Percentiles rank a stretch among this genome's conserved stretches.
Evolutionary conservation across 495 filamentous ascomycete species (phyloP).

Genomic region (Pyronema omphalodes): DNA sequence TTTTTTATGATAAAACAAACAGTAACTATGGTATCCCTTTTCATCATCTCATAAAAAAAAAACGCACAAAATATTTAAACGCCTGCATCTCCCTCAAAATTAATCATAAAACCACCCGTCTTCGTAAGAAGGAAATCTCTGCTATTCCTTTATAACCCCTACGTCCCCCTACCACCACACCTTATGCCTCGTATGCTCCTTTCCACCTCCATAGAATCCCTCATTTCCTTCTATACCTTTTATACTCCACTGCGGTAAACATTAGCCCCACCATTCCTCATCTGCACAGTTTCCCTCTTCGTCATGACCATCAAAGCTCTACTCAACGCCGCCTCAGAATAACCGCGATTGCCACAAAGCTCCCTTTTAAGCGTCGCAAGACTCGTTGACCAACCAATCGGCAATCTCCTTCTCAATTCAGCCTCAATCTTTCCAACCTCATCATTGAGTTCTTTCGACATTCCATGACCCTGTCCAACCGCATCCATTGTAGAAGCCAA

Average conservation of each 20-base stretch:
- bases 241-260: slow-evolving; percentile 62
- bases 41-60: no score
- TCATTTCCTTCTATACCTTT: neutral
- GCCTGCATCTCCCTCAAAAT: no score
- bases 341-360: slow-evolving; percentile 75
- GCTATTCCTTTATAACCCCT: no score
- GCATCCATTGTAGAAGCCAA: slow-evolving; percentile 96
- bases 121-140: no score
- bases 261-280: slow-evolving; percentile 72
- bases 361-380: slow-evolving; percentile 70
- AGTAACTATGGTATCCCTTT: no score
- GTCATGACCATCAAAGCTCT: slow-evolving; percentile 73
- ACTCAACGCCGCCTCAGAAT: slow-evolving; percentile 66
- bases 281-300: slow-evolving; percentile 75
- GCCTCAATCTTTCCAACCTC: slow-evolving; percentile 78
- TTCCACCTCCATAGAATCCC: no score
- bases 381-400: slow-evolving; percentile 89
- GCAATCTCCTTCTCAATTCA: slow-evolving; percentile 70
- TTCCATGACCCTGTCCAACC: slow-evolving; percentile 69
- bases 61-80: no score
- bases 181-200: no score
- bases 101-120: no score
- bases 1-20: no score
- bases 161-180: no score
- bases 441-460: slow-evolving; percentile 73